Conservation (phyloP, 345 rosid genomes). For the Hibiscus mutabilis region DNA sequence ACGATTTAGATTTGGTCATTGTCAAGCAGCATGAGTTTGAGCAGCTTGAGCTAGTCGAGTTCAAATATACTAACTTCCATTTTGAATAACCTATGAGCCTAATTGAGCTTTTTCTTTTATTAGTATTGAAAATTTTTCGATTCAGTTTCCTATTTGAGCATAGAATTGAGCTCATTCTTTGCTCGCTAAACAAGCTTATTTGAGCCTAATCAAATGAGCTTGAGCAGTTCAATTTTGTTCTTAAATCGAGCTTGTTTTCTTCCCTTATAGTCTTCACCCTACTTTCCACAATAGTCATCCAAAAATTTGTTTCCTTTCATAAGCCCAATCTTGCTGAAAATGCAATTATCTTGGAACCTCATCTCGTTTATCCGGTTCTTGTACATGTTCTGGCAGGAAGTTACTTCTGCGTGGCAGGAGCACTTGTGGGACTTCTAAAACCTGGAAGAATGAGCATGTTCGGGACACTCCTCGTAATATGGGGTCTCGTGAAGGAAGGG, state of each 20-base stretch:
- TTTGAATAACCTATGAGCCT: background rate
- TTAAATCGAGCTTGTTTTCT: background rate
- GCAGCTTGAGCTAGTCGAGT: background rate
- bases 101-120: background rate
- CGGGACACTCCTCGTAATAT: slow-evolving; percentile 68
- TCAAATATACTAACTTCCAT: background rate
- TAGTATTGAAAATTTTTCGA: background rate
- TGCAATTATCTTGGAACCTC: background rate
- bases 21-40: background rate
- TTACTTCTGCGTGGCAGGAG: slow-evolving; percentile 91
- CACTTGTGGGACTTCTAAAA: slow-evolving; percentile 71
- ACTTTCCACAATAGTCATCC: background rate
- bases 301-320: background rate
- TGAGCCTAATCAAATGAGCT: too few species aligned
- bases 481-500: slow-evolving; percentile 98
- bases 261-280: background rate
- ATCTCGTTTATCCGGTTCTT: background rate
- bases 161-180: background rate
- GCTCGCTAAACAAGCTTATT: background rate
- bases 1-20: background rate
- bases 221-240: background rate
- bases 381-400: slow-evolving; percentile 94
- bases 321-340: background rate
- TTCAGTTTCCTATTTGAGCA: background rate
- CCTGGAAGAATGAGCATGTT: slow-evolving; percentile 98